phyloP scores from a whole-genome alignment of 2,329 filamentous ascomycete genomes.

The Apiospora koreana region DNA sequence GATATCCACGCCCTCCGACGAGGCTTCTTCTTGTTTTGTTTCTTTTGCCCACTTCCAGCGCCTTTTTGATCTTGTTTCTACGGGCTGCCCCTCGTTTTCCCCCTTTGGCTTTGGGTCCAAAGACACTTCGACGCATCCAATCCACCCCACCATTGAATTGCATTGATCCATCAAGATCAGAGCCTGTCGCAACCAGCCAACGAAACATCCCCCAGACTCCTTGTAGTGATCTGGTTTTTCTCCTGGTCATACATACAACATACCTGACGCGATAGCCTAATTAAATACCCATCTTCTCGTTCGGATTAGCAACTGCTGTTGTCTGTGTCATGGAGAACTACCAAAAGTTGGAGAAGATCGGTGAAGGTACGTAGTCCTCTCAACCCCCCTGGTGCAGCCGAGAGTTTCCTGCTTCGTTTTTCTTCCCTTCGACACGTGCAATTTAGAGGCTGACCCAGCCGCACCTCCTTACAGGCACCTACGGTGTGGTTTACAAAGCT shows the following conservation, averaged over 20 bases:
- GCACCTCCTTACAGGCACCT: constrained; percentile 66
- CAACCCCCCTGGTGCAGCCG: not conserved
- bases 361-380: constrained; percentile 70
- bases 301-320: constrained; percentile 14
- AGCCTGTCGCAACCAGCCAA: constrained; percentile 1
- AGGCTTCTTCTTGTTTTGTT: not conserved
- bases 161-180: not conserved
- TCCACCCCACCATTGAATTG: not conserved
- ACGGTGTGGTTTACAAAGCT: constrained; percentile 94
- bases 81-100: constrained; percentile 6
- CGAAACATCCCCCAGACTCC: not conserved
- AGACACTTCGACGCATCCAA: not conserved
- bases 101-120: not conserved
- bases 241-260: not conserved
- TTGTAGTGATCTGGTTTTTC: not conserved
- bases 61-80: not conserved
- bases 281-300: constrained; percentile 1
- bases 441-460: constrained; percentile 5
- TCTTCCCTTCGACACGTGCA: not conserved
- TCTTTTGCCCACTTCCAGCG: not conserved
- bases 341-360: constrained; percentile 94
- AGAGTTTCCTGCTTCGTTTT: not conserved
- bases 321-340: constrained; percentile 79
- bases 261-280: not conserved
- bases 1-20: not conserved